These are phyloP conservation scores for Lichina pygmaea DNA, from an alignment of 495 filamentous ascomycete species.

Conservation along the genomic window DNA sequence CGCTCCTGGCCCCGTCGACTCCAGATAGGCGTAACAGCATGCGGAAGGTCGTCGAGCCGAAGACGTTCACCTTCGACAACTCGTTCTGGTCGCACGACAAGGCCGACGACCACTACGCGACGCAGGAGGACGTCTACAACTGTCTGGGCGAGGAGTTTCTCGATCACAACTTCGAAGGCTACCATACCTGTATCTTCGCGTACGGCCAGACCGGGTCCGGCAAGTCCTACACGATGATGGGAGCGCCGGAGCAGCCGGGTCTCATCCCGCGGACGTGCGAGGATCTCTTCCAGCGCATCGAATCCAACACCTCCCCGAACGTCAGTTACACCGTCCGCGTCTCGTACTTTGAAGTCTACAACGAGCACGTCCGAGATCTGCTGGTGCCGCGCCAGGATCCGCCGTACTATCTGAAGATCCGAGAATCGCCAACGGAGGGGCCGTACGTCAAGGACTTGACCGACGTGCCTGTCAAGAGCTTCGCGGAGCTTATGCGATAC, in stretches of 20 bases:
- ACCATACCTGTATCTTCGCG: conserved; percentile 97
- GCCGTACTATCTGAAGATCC: conserved; percentile 86
- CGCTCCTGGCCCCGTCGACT: conserved; percentile 38
- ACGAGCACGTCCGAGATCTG: conserved; percentile 92
- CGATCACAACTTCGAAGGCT: conserved; percentile 98
- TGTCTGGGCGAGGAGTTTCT: conserved; percentile 86
- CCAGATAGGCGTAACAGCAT: conserved; percentile 30
- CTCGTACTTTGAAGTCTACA: conserved; percentile 98
- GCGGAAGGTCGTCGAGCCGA: conserved; percentile 62
- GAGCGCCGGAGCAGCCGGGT: conserved; percentile 59
- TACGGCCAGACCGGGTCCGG: conserved; percentile 96
- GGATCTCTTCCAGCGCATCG: conserved; percentile 86
- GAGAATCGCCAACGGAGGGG: conserved; percentile 81
- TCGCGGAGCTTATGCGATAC: conserved; percentile 57
- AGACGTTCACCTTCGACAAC: conserved; percentile 85
- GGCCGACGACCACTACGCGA: conserved; percentile 46
- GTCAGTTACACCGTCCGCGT: conserved; percentile 91
- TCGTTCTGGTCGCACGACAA: conserved; percentile 85
- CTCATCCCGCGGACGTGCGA: conserved; percentile 94
- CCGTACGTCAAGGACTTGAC: conserved; percentile 96
- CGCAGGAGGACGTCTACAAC: conserved; percentile 87
- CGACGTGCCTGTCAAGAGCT: conserved; percentile 65
- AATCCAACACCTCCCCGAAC: conserved; percentile 54
- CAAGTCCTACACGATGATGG: conserved; percentile 99
- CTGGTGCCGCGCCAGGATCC: conserved; percentile 50